These are phyloP conservation scores for Candida gorgasii DNA, from an alignment of 805 yeast genomes.

Conservation along the genomic window DNA sequence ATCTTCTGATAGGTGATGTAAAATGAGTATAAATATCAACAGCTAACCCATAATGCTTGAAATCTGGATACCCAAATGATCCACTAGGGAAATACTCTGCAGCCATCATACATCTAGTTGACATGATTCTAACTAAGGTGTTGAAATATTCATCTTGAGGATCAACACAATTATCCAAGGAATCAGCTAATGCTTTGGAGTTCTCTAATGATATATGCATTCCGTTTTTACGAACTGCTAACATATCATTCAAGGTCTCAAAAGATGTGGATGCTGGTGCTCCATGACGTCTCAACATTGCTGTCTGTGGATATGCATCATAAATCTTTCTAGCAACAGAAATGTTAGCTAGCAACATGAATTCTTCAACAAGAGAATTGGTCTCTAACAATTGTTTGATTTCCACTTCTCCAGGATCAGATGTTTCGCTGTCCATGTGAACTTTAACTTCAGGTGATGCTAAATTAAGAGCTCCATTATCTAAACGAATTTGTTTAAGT, in stretches of 20 bases:
- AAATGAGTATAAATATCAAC: constrained; percentile 97
- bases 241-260: constrained; percentile 85
- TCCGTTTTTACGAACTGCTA: constrained; percentile 70
- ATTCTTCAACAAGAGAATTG: constrained; percentile 95
- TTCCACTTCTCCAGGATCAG: constrained; percentile 95
- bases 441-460: constrained; percentile 99
- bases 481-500: constrained; percentile 80
- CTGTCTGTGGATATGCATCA: constrained; percentile 95
- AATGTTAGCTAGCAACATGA: constrained; percentile 95
- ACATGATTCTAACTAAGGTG: constrained; percentile 91
- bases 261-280: constrained; percentile 96
- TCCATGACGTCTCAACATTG: constrained; percentile 96
- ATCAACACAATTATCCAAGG: constrained; percentile 85
- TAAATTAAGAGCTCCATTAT: constrained; percentile 93
- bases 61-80: constrained; percentile 83
- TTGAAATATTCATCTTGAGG: constrained; percentile 86
- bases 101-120: constrained; percentile 98
- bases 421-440: constrained; percentile 94
- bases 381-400: constrained; percentile 86
- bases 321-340: constrained; percentile 92
- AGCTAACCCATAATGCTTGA: constrained; percentile 95
- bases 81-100: constrained; percentile 97
- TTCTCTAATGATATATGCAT: constrained; percentile 77
- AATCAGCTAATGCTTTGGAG: constrained; percentile 89
- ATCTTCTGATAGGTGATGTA: constrained; percentile 97